Conservation (phyloP, 805 yeast genomes). For the Torulaspora delbrueckii region DNA sequence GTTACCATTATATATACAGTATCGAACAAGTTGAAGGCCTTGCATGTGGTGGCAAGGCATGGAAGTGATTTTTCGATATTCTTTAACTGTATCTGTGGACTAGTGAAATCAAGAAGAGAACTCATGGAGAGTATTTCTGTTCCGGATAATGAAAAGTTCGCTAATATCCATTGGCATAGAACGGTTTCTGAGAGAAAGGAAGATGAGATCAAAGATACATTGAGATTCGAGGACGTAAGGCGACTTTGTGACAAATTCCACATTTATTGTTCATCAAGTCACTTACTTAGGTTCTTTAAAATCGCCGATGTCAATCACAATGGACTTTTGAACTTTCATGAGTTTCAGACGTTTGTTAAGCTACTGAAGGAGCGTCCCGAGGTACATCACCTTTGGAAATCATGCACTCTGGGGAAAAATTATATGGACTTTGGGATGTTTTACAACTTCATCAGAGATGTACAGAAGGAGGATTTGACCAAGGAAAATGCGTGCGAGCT, state of each 20-base stretch:
- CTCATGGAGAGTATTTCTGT: slow-evolving; percentile 58
- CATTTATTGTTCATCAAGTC: slow-evolving; percentile 58
- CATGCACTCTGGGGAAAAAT: slow-evolving; percentile 21
- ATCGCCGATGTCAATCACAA: slow-evolving; percentile 47
- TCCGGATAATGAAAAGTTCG: slow-evolving; percentile 55
- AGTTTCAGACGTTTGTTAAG: slow-evolving; percentile 71
- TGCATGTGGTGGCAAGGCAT: slow-evolving; percentile 68
- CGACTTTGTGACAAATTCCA: slow-evolving; percentile 63
- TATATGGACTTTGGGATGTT: slow-evolving; percentile 35
- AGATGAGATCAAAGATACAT: slow-evolving; percentile 33
- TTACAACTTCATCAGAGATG: slow-evolving; percentile 40
- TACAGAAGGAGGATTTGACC: slow-evolving; percentile 45
- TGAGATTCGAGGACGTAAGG: slow-evolving; percentile 63
- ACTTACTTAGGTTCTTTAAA: slow-evolving; percentile 43
- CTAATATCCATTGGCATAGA: slow-evolving; percentile 59
- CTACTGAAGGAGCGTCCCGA: slow-evolving; percentile 64
- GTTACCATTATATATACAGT: slow-evolving; percentile 69
- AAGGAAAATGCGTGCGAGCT: slow-evolving; percentile 31
- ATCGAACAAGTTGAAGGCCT: slow-evolving; percentile 62
- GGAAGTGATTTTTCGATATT: slow-evolving; percentile 50
- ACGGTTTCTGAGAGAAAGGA: slow-evolving; percentile 38
- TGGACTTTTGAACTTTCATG: slow-evolving; percentile 58
- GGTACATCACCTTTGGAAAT: slow-evolving; percentile 46
- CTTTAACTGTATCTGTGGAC: slow-evolving; percentile 48
- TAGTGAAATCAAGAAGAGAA: slow-evolving; percentile 55